A percentile compares a stretch with the other conserved stretches of the same genome.
These are phyloP conservation scores for Amylostereum areolatum DNA, from an alignment of 1,284 basidiomycete species.

Conservation along the genomic window DNA sequence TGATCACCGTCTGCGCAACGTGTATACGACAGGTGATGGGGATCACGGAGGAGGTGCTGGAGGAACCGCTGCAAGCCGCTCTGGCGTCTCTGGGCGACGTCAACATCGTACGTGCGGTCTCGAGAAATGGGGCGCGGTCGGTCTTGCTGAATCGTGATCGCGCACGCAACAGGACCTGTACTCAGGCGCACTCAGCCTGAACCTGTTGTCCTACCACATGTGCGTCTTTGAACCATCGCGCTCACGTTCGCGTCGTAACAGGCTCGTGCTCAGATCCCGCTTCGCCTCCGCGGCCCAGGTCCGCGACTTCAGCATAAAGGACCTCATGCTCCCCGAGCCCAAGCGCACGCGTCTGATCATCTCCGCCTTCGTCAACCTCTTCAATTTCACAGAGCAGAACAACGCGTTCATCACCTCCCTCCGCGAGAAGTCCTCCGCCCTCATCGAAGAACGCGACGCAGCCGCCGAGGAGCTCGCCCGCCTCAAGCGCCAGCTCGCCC, in stretches of 20 bases:
- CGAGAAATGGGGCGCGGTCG: not conserved
- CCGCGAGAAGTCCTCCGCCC: conserved; percentile 49
- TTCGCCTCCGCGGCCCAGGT: conserved; percentile 73
- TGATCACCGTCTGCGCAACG: conserved; percentile 59
- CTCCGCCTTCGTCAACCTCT: conserved; percentile 88
- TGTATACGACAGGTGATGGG: conserved; percentile 70
- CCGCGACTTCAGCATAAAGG: conserved; percentile 70
- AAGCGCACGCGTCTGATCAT: conserved; percentile 68
- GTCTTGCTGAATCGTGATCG: conserved; percentile 6
- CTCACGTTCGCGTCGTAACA: conserved; percentile 1
- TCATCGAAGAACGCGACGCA: conserved; percentile 51
- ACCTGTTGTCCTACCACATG: conserved; percentile 65
- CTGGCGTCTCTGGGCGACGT: conserved; percentile 46
- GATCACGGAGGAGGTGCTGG: conserved; percentile 53
- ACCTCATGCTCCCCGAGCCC: conserved; percentile 68
- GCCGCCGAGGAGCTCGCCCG: conserved; percentile 46
- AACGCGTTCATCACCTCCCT: conserved; percentile 53
- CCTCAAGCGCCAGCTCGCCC: conserved; percentile 50
- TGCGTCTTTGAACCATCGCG: conserved; percentile 22
- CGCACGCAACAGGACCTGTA: conserved; percentile 53
- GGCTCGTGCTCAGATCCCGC: conserved; percentile 37
- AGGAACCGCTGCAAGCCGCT: conserved; percentile 51
- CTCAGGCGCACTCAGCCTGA: conserved; percentile 45
- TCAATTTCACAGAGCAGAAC: conserved; percentile 81
- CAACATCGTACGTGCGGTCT: conserved; percentile 40